Conservation (phyloP, 169 alveolate species). For the Toxoplasma gondii region DNA sequence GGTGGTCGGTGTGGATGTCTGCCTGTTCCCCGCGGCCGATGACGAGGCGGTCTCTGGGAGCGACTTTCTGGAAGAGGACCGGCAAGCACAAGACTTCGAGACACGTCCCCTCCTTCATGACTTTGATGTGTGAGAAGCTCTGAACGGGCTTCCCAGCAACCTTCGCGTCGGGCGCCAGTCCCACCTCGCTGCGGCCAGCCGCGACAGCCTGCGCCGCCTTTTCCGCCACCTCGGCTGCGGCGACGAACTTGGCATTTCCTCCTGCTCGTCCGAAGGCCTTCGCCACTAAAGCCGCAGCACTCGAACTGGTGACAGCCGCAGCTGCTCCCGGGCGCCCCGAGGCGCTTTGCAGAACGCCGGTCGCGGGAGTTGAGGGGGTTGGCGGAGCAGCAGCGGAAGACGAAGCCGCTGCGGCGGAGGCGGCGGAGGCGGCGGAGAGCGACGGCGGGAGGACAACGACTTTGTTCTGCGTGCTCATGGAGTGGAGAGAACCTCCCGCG, state of each 20-base stretch:
- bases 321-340: neutral
- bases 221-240: slow-evolving; percentile 22
- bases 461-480: slow-evolving; percentile 58
- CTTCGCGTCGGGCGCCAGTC: slow-evolving; percentile 13
- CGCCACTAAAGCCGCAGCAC: slow-evolving; percentile 33
- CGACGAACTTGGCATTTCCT: neutral
- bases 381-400: neutral
- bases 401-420: neutral
- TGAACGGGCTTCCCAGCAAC: neutral
- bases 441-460: slow-evolving; percentile 47
- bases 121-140: slow-evolving; percentile 31
- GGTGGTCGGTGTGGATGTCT: slow-evolving; percentile 48
- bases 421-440: slow-evolving; percentile 9
- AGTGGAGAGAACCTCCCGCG: slow-evolving; percentile 59
- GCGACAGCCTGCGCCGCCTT: neutral
- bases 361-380: neutral
- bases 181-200: neutral
- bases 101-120: slow-evolving; percentile 42
- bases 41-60: neutral
- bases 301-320: neutral
- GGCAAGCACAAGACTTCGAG: slow-evolving; percentile 41
- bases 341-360: neutral
- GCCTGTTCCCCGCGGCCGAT: slow-evolving; percentile 53
- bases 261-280: slow-evolving; percentile 14
- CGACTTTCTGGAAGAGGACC: slow-evolving; percentile 7